phyloP scores from a whole-genome alignment of 176 grass and related monocot genomes.

The Raddia guianensis region DNA sequence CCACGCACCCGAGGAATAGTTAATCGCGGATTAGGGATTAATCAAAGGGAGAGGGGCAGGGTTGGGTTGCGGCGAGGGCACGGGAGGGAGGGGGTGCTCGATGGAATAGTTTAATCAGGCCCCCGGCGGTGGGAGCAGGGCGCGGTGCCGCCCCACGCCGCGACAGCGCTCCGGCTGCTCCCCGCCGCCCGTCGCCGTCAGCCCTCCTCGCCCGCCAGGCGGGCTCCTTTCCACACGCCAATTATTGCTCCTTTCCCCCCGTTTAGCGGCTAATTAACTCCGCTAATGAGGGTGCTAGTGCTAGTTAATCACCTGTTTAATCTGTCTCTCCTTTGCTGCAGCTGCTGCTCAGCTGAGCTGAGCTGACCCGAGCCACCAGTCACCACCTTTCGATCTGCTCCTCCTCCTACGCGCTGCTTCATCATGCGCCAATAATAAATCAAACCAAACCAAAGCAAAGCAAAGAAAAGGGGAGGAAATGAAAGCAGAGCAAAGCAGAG shows the following conservation, averaged over 20 bases:
- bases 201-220: not conserved
- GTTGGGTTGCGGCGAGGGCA: not conserved
- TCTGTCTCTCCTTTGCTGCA: not conserved
- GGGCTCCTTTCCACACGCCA: slow-evolving; percentile 2
- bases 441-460: too few relatives aligned
- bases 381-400: not conserved
- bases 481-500: not conserved
- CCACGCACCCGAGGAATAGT: slow-evolving; percentile 22
- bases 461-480: too few relatives aligned
- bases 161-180: slow-evolving; percentile 27
- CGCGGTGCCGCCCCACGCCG: slow-evolving; percentile 51
- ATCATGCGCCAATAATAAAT: slow-evolving; percentile 22
- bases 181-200: not conserved
- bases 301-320: not conserved
- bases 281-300: not conserved
- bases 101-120: slow-evolving; percentile 8
- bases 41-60: not conserved
- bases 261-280: not conserved
- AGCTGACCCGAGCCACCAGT: not conserved
- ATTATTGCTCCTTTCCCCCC: slow-evolving; percentile 15
- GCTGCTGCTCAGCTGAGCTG: not conserved
- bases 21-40: not conserved
- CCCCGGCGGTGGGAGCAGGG: slow-evolving; percentile 21
- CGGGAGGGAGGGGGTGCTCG: too few relatives aligned
- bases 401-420: too few relatives aligned